Conservation (phyloP, 2,329 filamentous ascomycete genomes). For the Fusarium oxysporum region DNA sequence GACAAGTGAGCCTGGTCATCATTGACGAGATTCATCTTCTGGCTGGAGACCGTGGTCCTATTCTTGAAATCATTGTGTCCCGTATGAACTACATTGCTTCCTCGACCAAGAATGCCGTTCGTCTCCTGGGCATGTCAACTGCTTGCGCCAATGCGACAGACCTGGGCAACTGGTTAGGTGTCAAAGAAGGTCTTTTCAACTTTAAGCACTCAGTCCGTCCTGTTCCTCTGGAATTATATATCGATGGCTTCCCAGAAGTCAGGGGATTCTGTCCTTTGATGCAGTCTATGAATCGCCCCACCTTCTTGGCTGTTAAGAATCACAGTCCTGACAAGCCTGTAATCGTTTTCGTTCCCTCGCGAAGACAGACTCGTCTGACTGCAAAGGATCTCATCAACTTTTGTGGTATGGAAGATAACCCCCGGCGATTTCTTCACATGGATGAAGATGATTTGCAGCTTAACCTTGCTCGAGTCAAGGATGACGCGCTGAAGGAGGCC, state of each 20-base stretch:
- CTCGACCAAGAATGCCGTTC: constrained; percentile 88
- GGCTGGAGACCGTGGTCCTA: constrained; percentile 96
- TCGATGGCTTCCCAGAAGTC: constrained; percentile 96
- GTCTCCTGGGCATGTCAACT: constrained; percentile 98
- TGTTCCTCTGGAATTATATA: constrained; percentile 94
- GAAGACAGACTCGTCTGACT: constrained; percentile 92
- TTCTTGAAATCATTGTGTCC: constrained; percentile 95
- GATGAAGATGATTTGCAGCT: constrained; percentile 92
- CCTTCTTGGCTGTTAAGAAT: constrained; percentile 94
- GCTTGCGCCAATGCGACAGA: constrained; percentile 96
- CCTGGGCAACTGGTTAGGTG: constrained; percentile 94
- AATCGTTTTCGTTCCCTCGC: constrained; percentile 97
- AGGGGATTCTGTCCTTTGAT: constrained; percentile 96
- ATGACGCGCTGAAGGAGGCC: constrained; percentile 92
- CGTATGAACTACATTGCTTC: constrained; percentile 99
- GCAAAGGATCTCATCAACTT: constrained; percentile 97
- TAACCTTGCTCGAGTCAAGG: constrained; percentile 90
- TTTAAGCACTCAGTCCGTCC: constrained; percentile 97
- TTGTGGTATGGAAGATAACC: constrained; percentile 98
- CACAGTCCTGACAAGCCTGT: constrained; percentile 97
- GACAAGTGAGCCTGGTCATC: constrained; percentile 94
- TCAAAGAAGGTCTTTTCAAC: constrained; percentile 96
- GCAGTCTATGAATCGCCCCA: constrained; percentile 99
- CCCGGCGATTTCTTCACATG: constrained; percentile 91
- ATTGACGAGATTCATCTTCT: constrained; percentile 98